Evolutionary conservation across 495 filamentous ascomycete genomes (phyloP), one percentile per base, ranked within the genome.

Genomic region (Ramalina intermedia): DNA sequence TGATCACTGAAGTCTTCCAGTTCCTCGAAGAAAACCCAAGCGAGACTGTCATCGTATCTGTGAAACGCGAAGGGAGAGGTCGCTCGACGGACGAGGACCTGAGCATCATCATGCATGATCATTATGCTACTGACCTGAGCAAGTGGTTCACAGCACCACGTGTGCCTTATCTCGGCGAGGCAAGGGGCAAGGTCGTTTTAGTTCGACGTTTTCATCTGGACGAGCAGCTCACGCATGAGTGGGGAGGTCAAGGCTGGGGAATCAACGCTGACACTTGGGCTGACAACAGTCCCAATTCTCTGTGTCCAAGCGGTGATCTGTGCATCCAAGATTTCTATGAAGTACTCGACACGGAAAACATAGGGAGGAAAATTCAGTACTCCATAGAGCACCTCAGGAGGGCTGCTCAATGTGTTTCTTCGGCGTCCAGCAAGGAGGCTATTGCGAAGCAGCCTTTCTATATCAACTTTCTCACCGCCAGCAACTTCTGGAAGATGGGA

Each of bases 291-390:
- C 76, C 82, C 6, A 73, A 94, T 57, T 79, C 82, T 13, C 70
- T 66, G 11, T 82, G 82, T 40, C 76, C 80, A 11, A 80, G 78
- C 58, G 87, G 83, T 4, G 72, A 80, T 54, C 75, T 94, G 24
- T 80, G 87, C 47, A 81, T 98, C 36, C 91, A 98, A 67, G 91
- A 98, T 63, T 96, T 87, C 62, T 96, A 90, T 70, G 90, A 94
- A 58, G 81, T 98, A 16, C 63, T 81, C 37, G 77, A 87, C 58
- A 77, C 73, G 6, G 64, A 74, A 49, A 84, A 82, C 50, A 87
- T 98, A 49, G 70, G 78, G 42, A 76, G 79, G 62, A 98, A 98
- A 72, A 81, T 95, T 46, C 58, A 69, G 39, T 79, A 80, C 53
- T 79, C 80, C 37, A 74, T 69, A 41, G 79, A 81, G 20, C 86